phyloP scores from a whole-genome alignment of 179 eudicot genomes.

The Gypsophila paniculata region DNA sequence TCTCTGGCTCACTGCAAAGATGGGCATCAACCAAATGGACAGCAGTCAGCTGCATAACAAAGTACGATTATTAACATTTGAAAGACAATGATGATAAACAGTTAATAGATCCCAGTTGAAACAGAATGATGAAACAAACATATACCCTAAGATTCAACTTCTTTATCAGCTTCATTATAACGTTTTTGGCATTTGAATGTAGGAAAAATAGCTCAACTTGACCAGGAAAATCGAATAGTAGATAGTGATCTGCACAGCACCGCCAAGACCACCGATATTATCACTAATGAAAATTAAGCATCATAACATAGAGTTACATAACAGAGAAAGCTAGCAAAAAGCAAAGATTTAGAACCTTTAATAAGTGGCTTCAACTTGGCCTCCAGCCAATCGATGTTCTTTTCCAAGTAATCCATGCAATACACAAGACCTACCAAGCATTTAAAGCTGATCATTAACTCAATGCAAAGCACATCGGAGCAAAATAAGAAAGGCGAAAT shows the following conservation, averaged over 20 bases:
- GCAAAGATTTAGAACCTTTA: conserved; percentile 51
- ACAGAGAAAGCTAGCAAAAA: not conserved
- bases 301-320: not conserved
- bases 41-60: conserved; percentile 75
- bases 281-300: not conserved
- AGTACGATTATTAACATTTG: conserved; percentile 3
- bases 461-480: not conserved
- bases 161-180: conserved; percentile 66
- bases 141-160: conserved; percentile 82
- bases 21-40: conserved; percentile 92
- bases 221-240: conserved; percentile 96
- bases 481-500: not conserved
- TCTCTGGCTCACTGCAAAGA: conserved; percentile 94
- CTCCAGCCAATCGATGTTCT: conserved; percentile 91
- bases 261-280: not conserved
- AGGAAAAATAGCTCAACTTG: conserved; percentile 97
- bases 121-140: conserved; percentile 3
- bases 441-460: conserved; percentile 14
- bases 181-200: conserved; percentile 70
- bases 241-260: conserved; percentile 81
- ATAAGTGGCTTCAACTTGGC: conserved; percentile 79
- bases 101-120: not conserved
- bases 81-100: not conserved
- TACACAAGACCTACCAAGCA: conserved; percentile 70
- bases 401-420: conserved; percentile 97